Conservation (phyloP, 805 yeast genomes). For the Candida peoriensis region DNA sequence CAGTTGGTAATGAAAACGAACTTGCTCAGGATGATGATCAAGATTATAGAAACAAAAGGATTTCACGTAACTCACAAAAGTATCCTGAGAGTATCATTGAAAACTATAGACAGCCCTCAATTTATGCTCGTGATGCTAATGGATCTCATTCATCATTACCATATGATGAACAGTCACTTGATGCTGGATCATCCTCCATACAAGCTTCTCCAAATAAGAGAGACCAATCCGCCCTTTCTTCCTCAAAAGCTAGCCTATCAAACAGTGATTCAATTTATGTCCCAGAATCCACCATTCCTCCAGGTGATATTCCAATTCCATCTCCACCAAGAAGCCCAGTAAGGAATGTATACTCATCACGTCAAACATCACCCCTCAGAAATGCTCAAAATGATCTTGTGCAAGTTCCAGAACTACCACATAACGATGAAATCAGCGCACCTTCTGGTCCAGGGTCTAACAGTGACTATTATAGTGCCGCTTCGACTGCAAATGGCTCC, state of each 20-base stretch:
- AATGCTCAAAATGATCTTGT: too few relatives aligned
- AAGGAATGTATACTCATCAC: too few relatives aligned
- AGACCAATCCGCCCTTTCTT: slow-evolving; percentile 6
- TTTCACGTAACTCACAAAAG: slow-evolving; percentile 1
- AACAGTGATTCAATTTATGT: slow-evolving; percentile 11
- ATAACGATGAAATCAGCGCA: too few relatives aligned
- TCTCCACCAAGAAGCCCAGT: slow-evolving; percentile 9
- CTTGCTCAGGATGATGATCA: neutral
- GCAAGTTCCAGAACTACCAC: too few relatives aligned
- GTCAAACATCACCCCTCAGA: too few relatives aligned
- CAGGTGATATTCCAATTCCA: slow-evolving; percentile 15
- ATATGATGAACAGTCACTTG: too few relatives aligned
- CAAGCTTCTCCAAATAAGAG: slow-evolving; percentile 1
- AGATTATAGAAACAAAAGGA: neutral
- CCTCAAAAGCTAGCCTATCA: slow-evolving; percentile 5
- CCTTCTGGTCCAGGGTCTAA: too few relatives aligned
- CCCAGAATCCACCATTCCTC: slow-evolving; percentile 14
- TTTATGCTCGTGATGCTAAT: slow-evolving; percentile 3
- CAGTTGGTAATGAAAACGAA: neutral
- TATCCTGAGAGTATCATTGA: slow-evolving; percentile 24
- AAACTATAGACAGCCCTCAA: slow-evolving; percentile 14
- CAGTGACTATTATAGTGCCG: neutral
- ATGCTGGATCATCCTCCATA: slow-evolving; percentile 4
- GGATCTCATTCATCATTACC: slow-evolving; percentile 7
- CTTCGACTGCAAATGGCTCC: neutral